Percentiles rank a stretch among this genome's conserved stretches.
Conservation (phyloP, 2,329 filamentous ascomycete species). For the Raffaelea arxii region DNA sequence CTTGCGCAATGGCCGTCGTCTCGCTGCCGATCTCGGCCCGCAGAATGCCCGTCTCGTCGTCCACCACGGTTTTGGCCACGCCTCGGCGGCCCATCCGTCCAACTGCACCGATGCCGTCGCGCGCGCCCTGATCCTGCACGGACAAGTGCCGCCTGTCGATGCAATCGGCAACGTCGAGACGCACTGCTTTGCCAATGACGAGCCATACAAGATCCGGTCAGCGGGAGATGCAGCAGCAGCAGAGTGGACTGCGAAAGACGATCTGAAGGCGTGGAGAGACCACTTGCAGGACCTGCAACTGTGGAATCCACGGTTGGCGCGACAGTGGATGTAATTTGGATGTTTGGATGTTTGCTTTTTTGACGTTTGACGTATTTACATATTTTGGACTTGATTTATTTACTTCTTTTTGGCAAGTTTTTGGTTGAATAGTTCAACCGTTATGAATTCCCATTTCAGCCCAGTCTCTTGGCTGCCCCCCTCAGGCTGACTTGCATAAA, state of each 20-base stretch:
- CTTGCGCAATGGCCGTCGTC: conserved; percentile 33
- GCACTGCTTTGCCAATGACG: conserved; percentile 35
- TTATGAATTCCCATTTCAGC: too few species aligned
- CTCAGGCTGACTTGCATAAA: too few species aligned
- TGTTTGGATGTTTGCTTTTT: too few species aligned
- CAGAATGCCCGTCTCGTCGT: conserved; percentile 35
- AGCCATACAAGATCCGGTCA: too few species aligned
- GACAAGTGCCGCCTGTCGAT: conserved; percentile 29
- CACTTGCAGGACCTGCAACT: conserved; percentile 12
- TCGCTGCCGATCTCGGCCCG: conserved; percentile 33
- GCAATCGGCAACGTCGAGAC: conserved; percentile 31
- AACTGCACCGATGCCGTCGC: conserved; percentile 33
- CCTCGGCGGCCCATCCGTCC: conserved; percentile 30
- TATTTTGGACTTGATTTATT: too few species aligned
- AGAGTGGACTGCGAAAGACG: conserved; percentile 1
- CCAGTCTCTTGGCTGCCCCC: too few species aligned
- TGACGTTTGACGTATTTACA: too few species aligned
- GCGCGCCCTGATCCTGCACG: conserved; percentile 29
- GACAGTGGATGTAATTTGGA: background rate
- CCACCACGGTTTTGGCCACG: conserved; percentile 41
- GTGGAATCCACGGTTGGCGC: conserved; percentile 11
- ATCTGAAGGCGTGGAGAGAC: conserved; percentile 11
- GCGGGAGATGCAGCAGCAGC: background rate
- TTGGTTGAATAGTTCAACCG: too few species aligned
- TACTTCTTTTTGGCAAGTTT: too few species aligned